Conservation (phyloP, 2,329 filamentous ascomycete species). For the Aspergillus sp. region DNA sequence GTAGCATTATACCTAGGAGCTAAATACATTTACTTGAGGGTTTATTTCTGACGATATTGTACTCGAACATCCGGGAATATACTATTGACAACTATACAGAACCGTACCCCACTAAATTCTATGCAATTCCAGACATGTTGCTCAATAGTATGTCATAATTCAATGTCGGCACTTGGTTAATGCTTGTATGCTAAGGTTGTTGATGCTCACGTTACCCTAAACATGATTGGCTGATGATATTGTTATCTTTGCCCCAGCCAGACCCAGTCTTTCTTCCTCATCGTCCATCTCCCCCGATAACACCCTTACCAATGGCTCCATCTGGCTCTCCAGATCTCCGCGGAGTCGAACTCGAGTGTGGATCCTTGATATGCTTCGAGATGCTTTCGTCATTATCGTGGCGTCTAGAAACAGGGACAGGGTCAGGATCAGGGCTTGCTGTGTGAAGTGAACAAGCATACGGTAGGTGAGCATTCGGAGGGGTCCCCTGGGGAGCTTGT, state of each 20-base stretch:
- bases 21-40: background rate
- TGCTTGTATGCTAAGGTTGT: background rate
- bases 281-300: constrained; percentile 4
- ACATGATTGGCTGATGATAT: constrained; percentile 1
- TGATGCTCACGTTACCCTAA: background rate
- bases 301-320: background rate
- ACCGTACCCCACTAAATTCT: no score
- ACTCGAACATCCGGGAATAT: background rate
- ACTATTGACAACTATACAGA: no score
- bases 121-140: no score
- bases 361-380: background rate
- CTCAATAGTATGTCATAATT: no score
- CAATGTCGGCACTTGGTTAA: background rate
- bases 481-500: background rate
- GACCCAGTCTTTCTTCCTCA: background rate
- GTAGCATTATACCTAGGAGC: constrained; percentile 8
- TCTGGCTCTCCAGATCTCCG: constrained; percentile 7
- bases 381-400: background rate
- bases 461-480: background rate
- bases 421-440: background rate
- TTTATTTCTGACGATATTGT: background rate
- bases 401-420: background rate
- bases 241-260: constrained; percentile 5
- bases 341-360: background rate
- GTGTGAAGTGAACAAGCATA: background rate